Percentiles rank a stretch among this genome's conserved stretches.
These are phyloP conservation scores for Pilasporangium apinafurcum DNA, from an alignment of 352 stramenopile genomes.

Conservation along the genomic window DNA sequence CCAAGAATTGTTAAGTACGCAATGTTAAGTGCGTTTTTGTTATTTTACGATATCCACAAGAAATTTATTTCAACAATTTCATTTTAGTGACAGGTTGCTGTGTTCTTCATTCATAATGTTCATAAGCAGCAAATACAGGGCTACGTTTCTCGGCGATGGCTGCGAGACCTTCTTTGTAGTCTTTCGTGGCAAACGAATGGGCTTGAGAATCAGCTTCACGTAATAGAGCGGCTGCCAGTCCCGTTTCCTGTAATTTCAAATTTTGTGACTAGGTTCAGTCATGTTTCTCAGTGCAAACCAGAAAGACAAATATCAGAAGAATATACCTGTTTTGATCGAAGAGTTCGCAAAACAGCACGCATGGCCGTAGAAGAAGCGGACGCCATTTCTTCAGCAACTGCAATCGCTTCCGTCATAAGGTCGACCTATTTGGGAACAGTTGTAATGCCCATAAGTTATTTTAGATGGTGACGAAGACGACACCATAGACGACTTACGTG, in stretches of 20 bases:
- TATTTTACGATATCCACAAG: neutral
- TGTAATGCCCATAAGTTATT: neutral
- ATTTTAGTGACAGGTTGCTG: no score
- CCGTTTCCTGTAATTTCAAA: slow-evolving; percentile 33
- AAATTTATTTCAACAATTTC: neutral
- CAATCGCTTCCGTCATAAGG: slow-evolving; percentile 39
- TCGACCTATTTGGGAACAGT: slow-evolving; percentile 10
- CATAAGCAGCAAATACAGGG: slow-evolving; percentile 44
- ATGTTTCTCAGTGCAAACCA: no score
- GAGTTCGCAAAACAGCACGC: slow-evolving; percentile 51
- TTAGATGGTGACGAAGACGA: neutral
- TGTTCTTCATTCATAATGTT: slow-evolving; percentile 23
- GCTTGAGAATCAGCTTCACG: slow-evolving; percentile 75
- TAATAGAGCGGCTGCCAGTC: slow-evolving; percentile 54
- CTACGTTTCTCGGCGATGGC: slow-evolving; percentile 60
- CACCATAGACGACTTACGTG: slow-evolving; percentile 5
- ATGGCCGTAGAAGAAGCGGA: slow-evolving; percentile 57
- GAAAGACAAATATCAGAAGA: no score
- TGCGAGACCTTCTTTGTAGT: slow-evolving; percentile 78
- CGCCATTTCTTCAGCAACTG: slow-evolving; percentile 55
- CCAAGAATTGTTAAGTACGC: neutral
- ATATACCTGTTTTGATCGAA: slow-evolving; percentile 58
- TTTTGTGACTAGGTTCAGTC: neutral
- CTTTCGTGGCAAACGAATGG: slow-evolving; percentile 66
- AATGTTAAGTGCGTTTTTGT: neutral